These are phyloP conservation scores for Pleurotus platypus DNA, from an alignment of 768 basidiomycete species.

Conservation along the genomic window DNA sequence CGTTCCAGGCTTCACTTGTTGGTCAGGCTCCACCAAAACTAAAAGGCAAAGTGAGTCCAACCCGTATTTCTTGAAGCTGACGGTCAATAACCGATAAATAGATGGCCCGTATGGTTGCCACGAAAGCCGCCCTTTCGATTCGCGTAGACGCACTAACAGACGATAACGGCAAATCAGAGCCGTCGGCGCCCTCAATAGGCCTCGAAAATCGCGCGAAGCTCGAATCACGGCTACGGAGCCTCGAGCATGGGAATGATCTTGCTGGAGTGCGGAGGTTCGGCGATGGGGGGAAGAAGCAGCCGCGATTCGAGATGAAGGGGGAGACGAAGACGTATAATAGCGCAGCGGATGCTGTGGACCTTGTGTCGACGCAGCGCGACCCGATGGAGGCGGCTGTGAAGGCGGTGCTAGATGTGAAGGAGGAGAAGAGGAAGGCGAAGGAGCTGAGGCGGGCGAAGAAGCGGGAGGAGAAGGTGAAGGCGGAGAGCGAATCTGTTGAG, in stretches of 20 bases:
- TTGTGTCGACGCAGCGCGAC: conserved; percentile 84
- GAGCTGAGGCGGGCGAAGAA: conserved; percentile 76
- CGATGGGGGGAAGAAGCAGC: conserved; percentile 64
- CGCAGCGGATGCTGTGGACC: conserved; percentile 75
- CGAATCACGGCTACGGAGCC: conserved; percentile 85
- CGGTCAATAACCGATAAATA: conserved; percentile 21
- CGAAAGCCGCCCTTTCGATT: conserved; percentile 94
- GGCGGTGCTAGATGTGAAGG: conserved; percentile 77
- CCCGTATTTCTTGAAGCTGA: neutral
- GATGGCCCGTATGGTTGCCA: conserved; percentile 99
- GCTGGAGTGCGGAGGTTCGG: conserved; percentile 66
- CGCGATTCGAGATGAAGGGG: conserved; percentile 77
- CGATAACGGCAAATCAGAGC: conserved; percentile 83
- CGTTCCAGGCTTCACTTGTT: conserved; percentile 79
- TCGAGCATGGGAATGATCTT: conserved; percentile 81
- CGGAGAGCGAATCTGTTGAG: conserved; percentile 28
- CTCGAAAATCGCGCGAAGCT: conserved; percentile 93
- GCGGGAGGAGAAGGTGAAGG: conserved; percentile 46
- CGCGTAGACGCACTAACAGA: conserved; percentile 97
- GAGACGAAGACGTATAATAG: conserved; percentile 83
- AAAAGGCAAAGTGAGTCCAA: conserved; percentile 79
- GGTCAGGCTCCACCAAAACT: conserved; percentile 97
- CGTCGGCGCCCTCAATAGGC: conserved; percentile 80
- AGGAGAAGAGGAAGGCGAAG: conserved; percentile 80
- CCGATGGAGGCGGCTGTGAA: conserved; percentile 75